Conservation (phyloP, 1,284 basidiomycete genomes). For the Ganoderma sp. region DNA sequence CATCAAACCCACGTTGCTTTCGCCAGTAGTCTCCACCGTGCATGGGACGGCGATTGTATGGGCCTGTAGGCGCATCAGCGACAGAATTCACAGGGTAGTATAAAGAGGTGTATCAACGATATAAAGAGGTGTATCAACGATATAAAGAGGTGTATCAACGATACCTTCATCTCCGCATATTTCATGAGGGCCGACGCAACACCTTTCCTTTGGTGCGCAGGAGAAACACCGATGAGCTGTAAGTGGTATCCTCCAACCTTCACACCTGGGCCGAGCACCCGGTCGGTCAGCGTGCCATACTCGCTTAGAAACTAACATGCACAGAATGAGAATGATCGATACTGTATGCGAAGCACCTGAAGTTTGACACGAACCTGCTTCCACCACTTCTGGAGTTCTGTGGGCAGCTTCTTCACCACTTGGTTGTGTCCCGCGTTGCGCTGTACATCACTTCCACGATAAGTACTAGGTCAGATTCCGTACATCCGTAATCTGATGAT, state of each 20-base stretch:
- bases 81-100: not conserved
- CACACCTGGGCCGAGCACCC: constrained; percentile 23
- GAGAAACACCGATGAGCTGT: constrained; percentile 32
- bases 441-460: not conserved
- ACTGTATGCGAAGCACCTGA: too few species aligned
- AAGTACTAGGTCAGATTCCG: not conserved
- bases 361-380: constrained; percentile 9
- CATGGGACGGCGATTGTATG: constrained; percentile 15
- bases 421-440: not conserved
- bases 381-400: constrained; percentile 26
- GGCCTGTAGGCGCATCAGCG: constrained; percentile 17
- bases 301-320: constrained; percentile 20
- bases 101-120: not conserved
- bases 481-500: not conserved
- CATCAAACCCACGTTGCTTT: constrained; percentile 15
- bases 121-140: not conserved
- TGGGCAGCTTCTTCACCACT: constrained; percentile 18
- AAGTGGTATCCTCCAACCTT: constrained; percentile 34
- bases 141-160: not conserved
- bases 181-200: constrained; percentile 24
- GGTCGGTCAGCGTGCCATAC: constrained; percentile 27
- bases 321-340: not conserved
- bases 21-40: constrained; percentile 23
- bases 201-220: constrained; percentile 30
- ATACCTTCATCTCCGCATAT: constrained; percentile 29